Evolutionary conservation across 345 rosid genomes (phyloP).

Genomic region (Salix brachista): DNA sequence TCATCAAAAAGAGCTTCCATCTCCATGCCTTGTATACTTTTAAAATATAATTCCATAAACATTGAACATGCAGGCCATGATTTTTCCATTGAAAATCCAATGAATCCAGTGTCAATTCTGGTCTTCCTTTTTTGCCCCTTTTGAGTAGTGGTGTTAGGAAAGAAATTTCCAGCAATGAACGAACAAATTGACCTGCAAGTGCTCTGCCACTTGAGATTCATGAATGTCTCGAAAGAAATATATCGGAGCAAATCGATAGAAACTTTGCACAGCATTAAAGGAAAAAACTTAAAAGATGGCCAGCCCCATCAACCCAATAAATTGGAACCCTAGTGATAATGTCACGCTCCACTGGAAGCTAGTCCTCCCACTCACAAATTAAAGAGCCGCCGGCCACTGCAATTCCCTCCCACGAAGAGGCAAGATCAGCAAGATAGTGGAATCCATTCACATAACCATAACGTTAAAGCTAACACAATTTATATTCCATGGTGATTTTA

Average conservation of each 20-base stretch:
- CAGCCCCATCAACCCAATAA: neutral
- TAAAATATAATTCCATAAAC: too few relatives aligned
- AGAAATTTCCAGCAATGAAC: neutral
- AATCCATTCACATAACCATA: slow-evolving; percentile 2
- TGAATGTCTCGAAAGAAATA: neutral
- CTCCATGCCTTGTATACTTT: too few relatives aligned
- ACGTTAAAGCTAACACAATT: neutral
- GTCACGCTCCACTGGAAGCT: neutral
- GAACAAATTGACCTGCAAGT: neutral
- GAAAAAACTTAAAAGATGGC: neutral
- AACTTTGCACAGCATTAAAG: neutral
- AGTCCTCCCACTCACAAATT: neutral
- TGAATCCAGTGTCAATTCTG: too few relatives aligned
- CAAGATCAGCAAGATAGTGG: neutral
- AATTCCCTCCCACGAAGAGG: neutral
- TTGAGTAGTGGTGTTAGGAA: neutral
- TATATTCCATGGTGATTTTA: neutral
- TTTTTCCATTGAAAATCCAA: too few relatives aligned
- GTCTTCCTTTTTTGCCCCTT: neutral
- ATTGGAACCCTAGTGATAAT: neutral
- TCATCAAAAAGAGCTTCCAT: too few relatives aligned
- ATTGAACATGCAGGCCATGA: too few relatives aligned
- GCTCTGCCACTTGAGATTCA: neutral
- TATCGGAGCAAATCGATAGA: neutral
- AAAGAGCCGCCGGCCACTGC: neutral